These are phyloP conservation scores for Stagonosporopsis vannaccii DNA, from an alignment of 2,329 filamentous ascomycete species.

Conservation along the genomic window DNA sequence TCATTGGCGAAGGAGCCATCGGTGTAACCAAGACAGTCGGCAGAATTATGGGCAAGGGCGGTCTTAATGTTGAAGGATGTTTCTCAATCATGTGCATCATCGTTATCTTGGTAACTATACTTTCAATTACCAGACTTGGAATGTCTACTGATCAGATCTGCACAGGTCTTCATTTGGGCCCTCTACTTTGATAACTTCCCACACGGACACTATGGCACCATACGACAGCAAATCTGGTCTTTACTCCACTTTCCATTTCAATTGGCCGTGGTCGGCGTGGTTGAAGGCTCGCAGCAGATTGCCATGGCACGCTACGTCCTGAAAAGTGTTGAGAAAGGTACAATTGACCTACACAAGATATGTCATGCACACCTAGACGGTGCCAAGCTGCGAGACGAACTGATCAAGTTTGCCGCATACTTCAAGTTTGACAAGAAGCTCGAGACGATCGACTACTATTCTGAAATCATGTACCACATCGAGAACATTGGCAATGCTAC, in stretches of 20 bases:
- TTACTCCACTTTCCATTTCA: constrained; percentile 69
- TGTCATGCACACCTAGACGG: constrained; percentile 46
- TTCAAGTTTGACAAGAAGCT: constrained; percentile 43
- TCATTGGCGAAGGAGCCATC: constrained; percentile 71
- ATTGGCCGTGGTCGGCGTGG: constrained; percentile 67
- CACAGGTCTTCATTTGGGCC: constrained; percentile 66
- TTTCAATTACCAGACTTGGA: neutral
- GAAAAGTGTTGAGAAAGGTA: constrained; percentile 53
- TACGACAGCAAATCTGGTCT: constrained; percentile 67
- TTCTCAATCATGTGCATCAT: constrained; percentile 49
- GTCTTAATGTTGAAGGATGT: constrained; percentile 43
- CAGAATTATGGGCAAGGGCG: constrained; percentile 47
- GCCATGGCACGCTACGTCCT: constrained; percentile 56
- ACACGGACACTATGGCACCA: constrained; percentile 57
- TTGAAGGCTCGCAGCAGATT: constrained; percentile 68
- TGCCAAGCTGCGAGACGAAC: constrained; percentile 36
- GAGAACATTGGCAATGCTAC: constrained; percentile 41
- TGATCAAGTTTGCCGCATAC: constrained; percentile 34
- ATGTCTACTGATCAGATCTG: neutral
- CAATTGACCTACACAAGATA: constrained; percentile 49
- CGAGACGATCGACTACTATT: constrained; percentile 33
- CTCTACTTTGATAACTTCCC: constrained; percentile 66
- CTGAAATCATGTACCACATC: constrained; percentile 21
- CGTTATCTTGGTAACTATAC: constrained; percentile 39
- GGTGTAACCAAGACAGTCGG: constrained; percentile 64